Conservation (phyloP, 345 rosid genomes). For the Citrus inodora region DNA sequence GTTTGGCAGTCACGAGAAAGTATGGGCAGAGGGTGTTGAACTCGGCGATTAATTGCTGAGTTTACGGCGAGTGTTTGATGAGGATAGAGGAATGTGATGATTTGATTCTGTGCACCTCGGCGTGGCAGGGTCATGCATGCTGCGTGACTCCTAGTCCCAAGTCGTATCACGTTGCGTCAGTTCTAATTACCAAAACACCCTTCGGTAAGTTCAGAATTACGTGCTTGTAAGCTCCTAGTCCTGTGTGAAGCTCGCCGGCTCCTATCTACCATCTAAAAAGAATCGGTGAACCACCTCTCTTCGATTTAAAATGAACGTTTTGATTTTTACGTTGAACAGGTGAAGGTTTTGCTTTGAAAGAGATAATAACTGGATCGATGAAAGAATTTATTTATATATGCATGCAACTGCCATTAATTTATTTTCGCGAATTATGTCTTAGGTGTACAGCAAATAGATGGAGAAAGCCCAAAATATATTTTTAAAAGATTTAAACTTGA, state of each 20-base stretch:
- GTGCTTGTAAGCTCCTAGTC: no score
- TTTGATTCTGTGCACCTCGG: not conserved
- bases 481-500: no score
- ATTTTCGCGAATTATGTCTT: not conserved
- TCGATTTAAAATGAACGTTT: not conserved
- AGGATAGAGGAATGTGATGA: not conserved
- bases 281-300: no score
- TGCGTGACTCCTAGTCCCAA: constrained; percentile 9
- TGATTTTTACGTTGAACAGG: not conserved
- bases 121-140: constrained; percentile 6
- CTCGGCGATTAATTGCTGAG: constrained; percentile 10
- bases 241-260: no score
- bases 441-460: not conserved
- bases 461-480: no score
- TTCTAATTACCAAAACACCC: not conserved
- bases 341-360: not conserved
- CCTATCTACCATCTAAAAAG: no score
- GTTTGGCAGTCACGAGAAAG: constrained; percentile 14
- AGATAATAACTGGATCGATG: not conserved
- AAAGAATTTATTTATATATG: not conserved
- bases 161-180: not conserved
- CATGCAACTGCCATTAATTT: not conserved
- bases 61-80: constrained; percentile 3
- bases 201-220: not conserved
- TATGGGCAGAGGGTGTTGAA: not conserved